Percentiles rank a stretch among this genome's conserved stretches.
These are phyloP conservation scores for Lentinus tigrinus DNA, from an alignment of 768 basidiomycete genomes.

Conservation along the genomic window DNA sequence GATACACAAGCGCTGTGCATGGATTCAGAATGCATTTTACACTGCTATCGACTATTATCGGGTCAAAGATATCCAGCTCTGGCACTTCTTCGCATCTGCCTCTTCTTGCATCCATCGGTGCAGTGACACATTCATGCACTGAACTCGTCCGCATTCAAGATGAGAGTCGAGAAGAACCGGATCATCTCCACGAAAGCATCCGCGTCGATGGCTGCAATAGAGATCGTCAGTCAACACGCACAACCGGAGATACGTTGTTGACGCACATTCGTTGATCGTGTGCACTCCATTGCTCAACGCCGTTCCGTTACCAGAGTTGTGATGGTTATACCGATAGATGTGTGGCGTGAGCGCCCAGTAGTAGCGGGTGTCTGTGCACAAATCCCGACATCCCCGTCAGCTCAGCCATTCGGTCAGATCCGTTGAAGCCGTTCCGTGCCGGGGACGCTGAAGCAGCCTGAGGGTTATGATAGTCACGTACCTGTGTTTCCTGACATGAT, in stretches of 20 bases:
- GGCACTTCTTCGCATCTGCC: not conserved
- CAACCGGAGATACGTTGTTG: not conserved
- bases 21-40: not conserved
- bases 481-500: slow-evolving; percentile 36
- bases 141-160: slow-evolving; percentile 45
- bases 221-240: not conserved
- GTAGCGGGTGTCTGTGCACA: slow-evolving; percentile 39
- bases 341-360: slow-evolving; percentile 47
- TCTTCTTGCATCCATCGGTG: not conserved
- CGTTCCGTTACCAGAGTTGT: slow-evolving; percentile 18
- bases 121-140: slow-evolving; percentile 4
- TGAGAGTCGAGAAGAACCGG: slow-evolving; percentile 43
- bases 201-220: slow-evolving; percentile 23
- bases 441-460: not conserved
- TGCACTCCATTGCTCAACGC: slow-evolving; percentile 25
- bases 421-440: not conserved
- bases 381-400: not conserved
- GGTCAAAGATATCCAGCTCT: not conserved
- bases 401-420: not conserved
- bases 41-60: not conserved
- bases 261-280: slow-evolving; percentile 32
- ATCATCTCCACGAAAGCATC: slow-evolving; percentile 42
- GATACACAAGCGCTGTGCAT: not conserved
- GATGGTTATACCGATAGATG: slow-evolving; percentile 45
- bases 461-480: slow-evolving; percentile 17